Evolutionary conservation across 192 early-diverging fungal genomes (phyloP), one percentile per base, ranked within the genome.

Genomic region (Chytriomyces confervae): DNA sequence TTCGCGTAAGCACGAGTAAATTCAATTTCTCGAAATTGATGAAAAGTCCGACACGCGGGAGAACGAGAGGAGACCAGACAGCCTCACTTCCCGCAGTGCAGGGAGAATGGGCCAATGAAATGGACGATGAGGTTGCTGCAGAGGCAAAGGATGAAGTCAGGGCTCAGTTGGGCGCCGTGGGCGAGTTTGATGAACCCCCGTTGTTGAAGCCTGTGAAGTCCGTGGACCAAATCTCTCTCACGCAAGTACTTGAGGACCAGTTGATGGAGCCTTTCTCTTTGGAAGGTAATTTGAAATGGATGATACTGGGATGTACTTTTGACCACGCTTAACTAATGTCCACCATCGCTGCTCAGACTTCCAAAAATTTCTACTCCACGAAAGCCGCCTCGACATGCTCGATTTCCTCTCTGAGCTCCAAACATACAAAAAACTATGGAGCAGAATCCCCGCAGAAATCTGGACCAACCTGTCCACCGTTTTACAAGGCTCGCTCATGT

Each of bases 361-460:
- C 63, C n/a, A 63, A 46, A 61, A 74, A 20, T 74, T 74, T 46
- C 63, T 74, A 49, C 13, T 29, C 43, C 18, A 27, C 11, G 72
- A 74, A 63, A 57, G 62, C 50, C 63, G 29, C 16, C 61, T 46
- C 24, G 72, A 74, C 61, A 74, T 63, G 16, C 3, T 61, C 18
- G 72, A 74, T 45, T 74, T 74, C 45, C 63, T 62, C 45, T 44
- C 50, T 1, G 57, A 57, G 18, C 45, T 74, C 57, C 61, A 74
- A 46, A 63, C 44, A 36, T 74, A 74, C 27, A 61, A 74, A 44
- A 61, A 63, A 61, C 27, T 44, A 6, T 74, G 57, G 61, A 24
- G 9, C 29, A 43, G 45, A 48, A 47, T 74, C 63, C 62, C 72
- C 8, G 44, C 20, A 43, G 51, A 71, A 6, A 18, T 57, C 7